A percentile compares a stretch with the other conserved stretches of the same genome.
Evolutionary conservation across 1,284 basidiomycete species (phyloP).

Genomic region (Pyrrhoderma noxium): DNA sequence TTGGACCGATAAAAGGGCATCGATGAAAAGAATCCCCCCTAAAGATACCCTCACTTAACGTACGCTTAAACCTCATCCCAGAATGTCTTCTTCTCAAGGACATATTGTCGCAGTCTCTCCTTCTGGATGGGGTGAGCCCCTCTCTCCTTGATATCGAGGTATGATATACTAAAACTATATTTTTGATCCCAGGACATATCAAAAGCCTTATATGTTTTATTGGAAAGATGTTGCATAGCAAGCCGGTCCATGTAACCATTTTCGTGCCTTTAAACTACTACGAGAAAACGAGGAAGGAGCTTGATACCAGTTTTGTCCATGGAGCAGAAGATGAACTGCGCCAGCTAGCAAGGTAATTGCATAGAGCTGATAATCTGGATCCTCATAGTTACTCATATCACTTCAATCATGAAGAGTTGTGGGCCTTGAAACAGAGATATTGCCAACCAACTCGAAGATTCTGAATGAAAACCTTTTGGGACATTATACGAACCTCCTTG

Average conservation of each 20-base stretch:
- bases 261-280: background rate
- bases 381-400: background rate
- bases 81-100: background rate
- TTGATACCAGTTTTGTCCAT: slow-evolving; percentile 1
- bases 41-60: too few relatives aligned
- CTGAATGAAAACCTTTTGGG: background rate
- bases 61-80: slow-evolving; percentile 20
- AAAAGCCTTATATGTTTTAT: slow-evolving; percentile 7
- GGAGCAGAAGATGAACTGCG: slow-evolving; percentile 1
- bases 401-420: slow-evolving; percentile 10
- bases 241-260: slow-evolving; percentile 4
- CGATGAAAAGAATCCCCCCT: too few relatives aligned
- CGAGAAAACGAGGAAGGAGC: slow-evolving; percentile 5
- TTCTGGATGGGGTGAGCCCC: slow-evolving; percentile 1
- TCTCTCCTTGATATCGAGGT: too few relatives aligned
- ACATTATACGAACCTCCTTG: slow-evolving; percentile 1
- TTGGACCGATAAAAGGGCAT: too few relatives aligned
- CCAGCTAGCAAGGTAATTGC: slow-evolving; percentile 3
- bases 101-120: slow-evolving; percentile 9
- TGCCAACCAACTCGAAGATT: background rate
- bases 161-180: too few relatives aligned
- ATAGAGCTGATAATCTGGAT: background rate
- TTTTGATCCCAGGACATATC: slow-evolving; percentile 1
- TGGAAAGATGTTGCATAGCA: background rate
- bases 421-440: background rate